Percentiles rank a stretch among this genome's conserved stretches.
These are phyloP conservation scores for Hevea brasiliensis DNA, from an alignment of 345 rosid species.

Conservation along the genomic window DNA sequence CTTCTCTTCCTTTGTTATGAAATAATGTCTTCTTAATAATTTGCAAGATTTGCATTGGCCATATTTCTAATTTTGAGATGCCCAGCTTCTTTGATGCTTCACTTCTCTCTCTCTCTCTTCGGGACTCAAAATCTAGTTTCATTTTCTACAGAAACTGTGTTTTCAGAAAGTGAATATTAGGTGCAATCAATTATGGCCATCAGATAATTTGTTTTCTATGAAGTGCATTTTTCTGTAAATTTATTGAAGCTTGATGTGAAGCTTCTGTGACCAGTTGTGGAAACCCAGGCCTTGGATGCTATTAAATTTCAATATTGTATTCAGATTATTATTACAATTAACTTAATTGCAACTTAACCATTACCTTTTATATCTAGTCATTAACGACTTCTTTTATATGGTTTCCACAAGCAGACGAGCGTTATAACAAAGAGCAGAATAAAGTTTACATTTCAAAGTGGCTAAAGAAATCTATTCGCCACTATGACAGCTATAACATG, in stretches of 20 bases:
- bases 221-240: background rate
- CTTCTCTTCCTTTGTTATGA: background rate
- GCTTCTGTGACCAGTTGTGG: background rate
- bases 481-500: slow-evolving; percentile 54
- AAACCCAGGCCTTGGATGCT: background rate
- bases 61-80: background rate
- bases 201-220: background rate
- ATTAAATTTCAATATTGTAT: background rate
- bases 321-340: background rate
- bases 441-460: slow-evolving; percentile 76
- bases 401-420: slow-evolving; percentile 61
- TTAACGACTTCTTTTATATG: background rate
- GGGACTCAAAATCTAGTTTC: background rate
- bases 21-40: slow-evolving; percentile 2
- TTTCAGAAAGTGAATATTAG: background rate
- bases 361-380: background rate
- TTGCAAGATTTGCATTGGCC: too few relatives aligned
- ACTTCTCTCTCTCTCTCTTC: background rate
- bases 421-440: slow-evolving; percentile 73
- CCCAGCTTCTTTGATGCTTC: background rate
- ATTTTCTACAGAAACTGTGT: background rate
- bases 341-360: background rate
- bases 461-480: slow-evolving; percentile 77
- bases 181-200: background rate
- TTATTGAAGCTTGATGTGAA: background rate